Evolutionary conservation across 805 yeast species (phyloP).

Genomic region (Zygosaccharomyces pseudorouxii): DNA sequence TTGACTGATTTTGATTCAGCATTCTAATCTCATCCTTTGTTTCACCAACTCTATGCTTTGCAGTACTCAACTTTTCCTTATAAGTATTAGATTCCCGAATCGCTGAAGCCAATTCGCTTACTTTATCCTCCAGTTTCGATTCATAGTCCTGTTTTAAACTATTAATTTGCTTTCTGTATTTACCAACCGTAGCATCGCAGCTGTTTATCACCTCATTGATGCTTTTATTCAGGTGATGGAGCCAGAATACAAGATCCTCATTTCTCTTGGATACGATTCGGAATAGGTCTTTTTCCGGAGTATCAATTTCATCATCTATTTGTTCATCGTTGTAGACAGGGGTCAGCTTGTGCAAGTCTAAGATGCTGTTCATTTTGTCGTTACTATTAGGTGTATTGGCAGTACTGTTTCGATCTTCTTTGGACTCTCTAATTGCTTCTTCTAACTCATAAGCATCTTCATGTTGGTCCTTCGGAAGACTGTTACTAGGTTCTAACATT

Average conservation of each 20-base stretch:
- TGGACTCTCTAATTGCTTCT: constrained; percentile 7
- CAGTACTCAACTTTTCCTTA: constrained; percentile 12
- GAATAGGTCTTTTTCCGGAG: constrained; percentile 19
- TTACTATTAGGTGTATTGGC: constrained; percentile 1
- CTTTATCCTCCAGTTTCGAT: constrained; percentile 8
- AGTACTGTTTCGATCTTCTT: neutral
- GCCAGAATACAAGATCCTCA: constrained; percentile 20
- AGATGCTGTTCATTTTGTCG: constrained; percentile 1
- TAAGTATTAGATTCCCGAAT: constrained; percentile 13
- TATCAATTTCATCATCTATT: constrained; percentile 12
- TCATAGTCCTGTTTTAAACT: constrained; percentile 12
- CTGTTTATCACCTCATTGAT: constrained; percentile 17
- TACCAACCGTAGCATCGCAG: constrained; percentile 15
- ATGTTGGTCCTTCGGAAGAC: constrained; percentile 11
- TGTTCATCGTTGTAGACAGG: constrained; percentile 17
- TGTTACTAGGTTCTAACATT: constrained; percentile 19
- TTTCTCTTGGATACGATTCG: constrained; percentile 19
- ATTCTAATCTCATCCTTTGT: constrained; percentile 26
- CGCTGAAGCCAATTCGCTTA: constrained; percentile 5
- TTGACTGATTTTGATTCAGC: constrained; percentile 28
- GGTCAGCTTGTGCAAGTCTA: constrained; percentile 19
- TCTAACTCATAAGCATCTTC: constrained; percentile 4
- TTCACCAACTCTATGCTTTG: constrained; percentile 21
- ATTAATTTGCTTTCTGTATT: constrained; percentile 12
- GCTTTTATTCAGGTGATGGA: constrained; percentile 19